Base-by-base conservation (phyloP, 2,329 filamentous ascomycete genomes). In the Fonsecaea monophora region DNA sequence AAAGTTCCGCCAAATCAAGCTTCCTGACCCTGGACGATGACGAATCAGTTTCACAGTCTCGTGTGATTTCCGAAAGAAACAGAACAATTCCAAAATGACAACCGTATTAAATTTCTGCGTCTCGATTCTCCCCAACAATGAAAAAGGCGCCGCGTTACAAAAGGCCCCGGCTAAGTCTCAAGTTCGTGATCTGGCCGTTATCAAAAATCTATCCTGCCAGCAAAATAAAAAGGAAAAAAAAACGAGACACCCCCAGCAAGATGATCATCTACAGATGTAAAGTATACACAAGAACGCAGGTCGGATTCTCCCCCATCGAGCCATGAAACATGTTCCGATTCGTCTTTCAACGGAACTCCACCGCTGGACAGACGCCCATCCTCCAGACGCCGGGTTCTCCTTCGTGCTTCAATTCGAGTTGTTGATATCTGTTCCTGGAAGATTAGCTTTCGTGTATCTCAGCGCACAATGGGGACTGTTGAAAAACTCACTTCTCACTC, bases 321-420 rank as follows among this genome's bases (percentile, higher is more conserved):
- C 45, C 9, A 21, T 25, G 21, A 21, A 21, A 48, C n/a, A 48
- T 9, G 42, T n/a, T 18, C 21, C 18, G 21, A 48, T 48, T 21
- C 9, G 15, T 34, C 56, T 60, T 30, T 67, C 61, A 73, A 25
- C 72, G 68, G 78, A 98, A 97, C 80, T 99, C 95, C 80, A 96
- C 87, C 68, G 92, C 90, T 73, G 89, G 89, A 78, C 91, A 91
- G 78, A 92, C 96, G 63, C 94, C 94, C 75, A 84, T 65, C 74
- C 88, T 88, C 78, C 91, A 91, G 79, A 92, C 95, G 64, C 94
- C 94, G 75, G 84, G 86, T 78, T 97, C 91, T 66, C 91, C 87
- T 64, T 97, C 90, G 78, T 97, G 93, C 78, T 92, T 91, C 74
- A 99, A 83, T 76, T 97, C 92, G 73, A 98, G 84, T 78, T 97